Conservation (phyloP, 345 rosid genomes). For the Populus davidiana region DNA sequence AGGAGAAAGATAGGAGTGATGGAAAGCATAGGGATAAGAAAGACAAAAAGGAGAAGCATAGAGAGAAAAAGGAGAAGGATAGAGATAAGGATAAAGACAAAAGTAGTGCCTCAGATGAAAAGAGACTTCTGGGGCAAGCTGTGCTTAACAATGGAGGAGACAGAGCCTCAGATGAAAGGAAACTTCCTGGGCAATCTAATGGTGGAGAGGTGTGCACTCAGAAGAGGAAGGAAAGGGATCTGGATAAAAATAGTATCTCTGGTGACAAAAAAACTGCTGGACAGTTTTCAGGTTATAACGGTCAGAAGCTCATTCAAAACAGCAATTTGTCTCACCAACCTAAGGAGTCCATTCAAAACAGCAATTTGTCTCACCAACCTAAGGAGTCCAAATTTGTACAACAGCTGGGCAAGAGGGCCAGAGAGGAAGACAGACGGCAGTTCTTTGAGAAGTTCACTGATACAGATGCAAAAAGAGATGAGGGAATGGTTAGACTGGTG, state of each 20-base stretch:
- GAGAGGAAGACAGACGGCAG: constrained; percentile 40
- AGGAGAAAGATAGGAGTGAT: constrained; percentile 54
- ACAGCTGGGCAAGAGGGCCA: constrained; percentile 55
- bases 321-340: constrained; percentile 15
- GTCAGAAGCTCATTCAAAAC: constrained; percentile 28
- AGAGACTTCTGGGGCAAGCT: constrained; percentile 22
- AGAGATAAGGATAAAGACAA: constrained; percentile 39
- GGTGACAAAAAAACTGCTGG: neutral
- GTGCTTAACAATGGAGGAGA: constrained; percentile 28
- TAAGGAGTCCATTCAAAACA: constrained; percentile 29
- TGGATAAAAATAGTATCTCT: neutral
- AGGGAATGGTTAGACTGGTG: constrained; percentile 20
- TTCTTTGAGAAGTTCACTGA: constrained; percentile 31
- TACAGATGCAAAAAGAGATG: constrained; percentile 25
- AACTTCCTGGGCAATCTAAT: constrained; percentile 19
- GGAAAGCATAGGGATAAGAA: constrained; percentile 44
- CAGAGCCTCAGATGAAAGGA: constrained; percentile 32
- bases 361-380: too few species aligned
- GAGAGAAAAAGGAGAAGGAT: constrained; percentile 1
- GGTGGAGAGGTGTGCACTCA: neutral
- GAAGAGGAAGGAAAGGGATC: neutral
- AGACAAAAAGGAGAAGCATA: constrained; percentile 49
- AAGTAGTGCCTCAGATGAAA: constrained; percentile 32
- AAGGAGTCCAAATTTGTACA: constrained; percentile 42
- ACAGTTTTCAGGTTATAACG: neutral